Evolutionary conservation across 345 rosid species (phyloP).

Genomic region (Luvunga scandens): DNA sequence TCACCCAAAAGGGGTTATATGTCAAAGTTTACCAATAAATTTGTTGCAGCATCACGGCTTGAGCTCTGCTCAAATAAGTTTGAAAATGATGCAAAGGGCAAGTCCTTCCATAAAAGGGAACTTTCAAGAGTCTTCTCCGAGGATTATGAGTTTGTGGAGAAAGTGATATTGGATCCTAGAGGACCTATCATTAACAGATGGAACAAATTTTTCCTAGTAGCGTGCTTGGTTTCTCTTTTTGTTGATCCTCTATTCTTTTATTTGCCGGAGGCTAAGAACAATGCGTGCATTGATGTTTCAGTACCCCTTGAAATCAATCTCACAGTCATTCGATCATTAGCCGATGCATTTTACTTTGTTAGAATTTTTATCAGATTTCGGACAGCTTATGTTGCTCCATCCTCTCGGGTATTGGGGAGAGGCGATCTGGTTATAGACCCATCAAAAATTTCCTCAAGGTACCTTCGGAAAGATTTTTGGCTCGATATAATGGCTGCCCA

Average conservation of each 20-base stretch:
- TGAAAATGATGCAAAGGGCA: conserved; percentile 12
- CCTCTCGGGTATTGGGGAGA: conserved; percentile 65
- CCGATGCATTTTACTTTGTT: conserved; percentile 45
- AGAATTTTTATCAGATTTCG: conserved; percentile 44
- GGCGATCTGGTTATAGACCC: conserved; percentile 58
- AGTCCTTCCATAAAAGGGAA: conserved; percentile 21
- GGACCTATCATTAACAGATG: conserved; percentile 39
- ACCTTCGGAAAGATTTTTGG: conserved; percentile 45
- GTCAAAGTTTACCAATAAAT: conserved; percentile 18
- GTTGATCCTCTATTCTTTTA: conserved; percentile 59
- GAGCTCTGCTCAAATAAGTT: conserved; percentile 4
- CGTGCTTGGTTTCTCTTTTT: conserved; percentile 54
- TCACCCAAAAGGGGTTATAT: neutral
- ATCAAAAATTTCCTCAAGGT: conserved; percentile 42
- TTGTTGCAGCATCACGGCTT: conserved; percentile 7
- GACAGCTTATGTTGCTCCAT: conserved; percentile 60
- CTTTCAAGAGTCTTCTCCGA: conserved; percentile 59
- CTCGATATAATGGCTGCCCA: conserved; percentile 44
- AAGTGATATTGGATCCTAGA: conserved; percentile 48
- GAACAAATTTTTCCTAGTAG: conserved; percentile 56
- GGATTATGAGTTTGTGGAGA: conserved; percentile 42
- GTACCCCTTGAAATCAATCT: conserved; percentile 32
- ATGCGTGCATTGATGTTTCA: conserved; percentile 34
- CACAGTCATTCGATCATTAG: conserved; percentile 33
- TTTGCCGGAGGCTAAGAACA: conserved; percentile 30